Evolutionary conservation across 257 asterid species (phyloP).

Genomic region (Avicennia marina): DNA sequence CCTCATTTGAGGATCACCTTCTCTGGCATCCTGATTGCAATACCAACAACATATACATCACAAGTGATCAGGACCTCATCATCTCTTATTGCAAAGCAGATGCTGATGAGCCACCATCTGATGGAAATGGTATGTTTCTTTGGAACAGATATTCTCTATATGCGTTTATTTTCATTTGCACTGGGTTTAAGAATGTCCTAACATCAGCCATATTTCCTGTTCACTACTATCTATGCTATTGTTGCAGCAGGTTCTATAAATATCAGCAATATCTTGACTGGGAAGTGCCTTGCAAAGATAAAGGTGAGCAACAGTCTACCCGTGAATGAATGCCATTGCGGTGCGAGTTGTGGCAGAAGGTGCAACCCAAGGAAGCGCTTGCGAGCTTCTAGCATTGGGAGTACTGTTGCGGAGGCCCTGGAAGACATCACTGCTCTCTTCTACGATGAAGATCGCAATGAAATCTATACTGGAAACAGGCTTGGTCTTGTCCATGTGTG

Average conservation of each 20-base stretch:
- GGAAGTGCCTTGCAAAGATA: conserved; percentile 83
- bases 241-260: conserved; percentile 73
- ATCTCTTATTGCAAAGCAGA: conserved; percentile 83
- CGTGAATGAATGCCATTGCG: conserved; percentile 40
- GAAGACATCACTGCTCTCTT: conserved; percentile 86
- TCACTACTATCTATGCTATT: too few species aligned
- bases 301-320: conserved; percentile 44
- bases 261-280: conserved; percentile 73
- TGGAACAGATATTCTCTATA: background rate
- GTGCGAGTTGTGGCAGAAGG: conserved; percentile 37
- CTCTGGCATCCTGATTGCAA: conserved; percentile 91
- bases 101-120: conserved; percentile 53
- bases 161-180: too few species aligned
- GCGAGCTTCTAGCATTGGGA: conserved; percentile 37
- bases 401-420: conserved; percentile 70
- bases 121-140: conserved; percentile 51
- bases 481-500: conserved; percentile 75
- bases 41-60: conserved; percentile 80
- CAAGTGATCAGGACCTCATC: conserved; percentile 83
- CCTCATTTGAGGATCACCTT: conserved; percentile 86
- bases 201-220: too few species aligned
- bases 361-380: conserved; percentile 45
- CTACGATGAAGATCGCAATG: conserved; percentile 82
- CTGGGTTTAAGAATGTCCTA: too few species aligned
- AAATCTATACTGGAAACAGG: conserved; percentile 80